Conservation (phyloP, 2,329 filamentous ascomycete genomes). For the Chrysoporthe deuterocubensis region DNA sequence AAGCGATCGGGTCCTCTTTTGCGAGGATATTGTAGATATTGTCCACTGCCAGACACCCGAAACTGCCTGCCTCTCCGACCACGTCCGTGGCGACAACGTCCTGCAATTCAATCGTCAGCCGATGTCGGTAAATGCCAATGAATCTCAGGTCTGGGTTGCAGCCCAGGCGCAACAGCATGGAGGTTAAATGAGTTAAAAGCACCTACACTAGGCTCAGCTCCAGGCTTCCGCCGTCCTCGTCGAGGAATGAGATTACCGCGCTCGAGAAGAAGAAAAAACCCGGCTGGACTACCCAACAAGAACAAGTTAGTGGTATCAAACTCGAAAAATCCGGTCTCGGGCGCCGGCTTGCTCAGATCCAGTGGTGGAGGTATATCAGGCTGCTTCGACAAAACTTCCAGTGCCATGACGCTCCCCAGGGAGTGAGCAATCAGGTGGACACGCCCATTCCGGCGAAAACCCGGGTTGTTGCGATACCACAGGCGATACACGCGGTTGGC, state of each 20-base stretch:
- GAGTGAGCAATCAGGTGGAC: slow-evolving; percentile 95
- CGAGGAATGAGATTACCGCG: slow-evolving; percentile 73
- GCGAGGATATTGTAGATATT: slow-evolving; percentile 94
- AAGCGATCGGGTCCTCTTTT: slow-evolving; percentile 77
- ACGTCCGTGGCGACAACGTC: slow-evolving; percentile 63
- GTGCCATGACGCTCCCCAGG: slow-evolving; percentile 89
- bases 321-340: slow-evolving; percentile 71
- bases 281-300: slow-evolving; percentile 85
- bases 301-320: slow-evolving; percentile 93
- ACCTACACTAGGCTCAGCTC: slow-evolving; percentile 60
- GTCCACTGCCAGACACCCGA: slow-evolving; percentile 91
- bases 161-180: not conserved
- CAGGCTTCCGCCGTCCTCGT: slow-evolving; percentile 74
- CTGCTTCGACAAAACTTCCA: slow-evolving; percentile 89
- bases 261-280: slow-evolving; percentile 90
- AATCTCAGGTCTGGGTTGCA: not conserved
- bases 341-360: slow-evolving; percentile 45
- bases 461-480: slow-evolving; percentile 93
- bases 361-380: slow-evolving; percentile 70
- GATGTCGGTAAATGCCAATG: no score
- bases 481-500: slow-evolving; percentile 94
- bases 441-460: slow-evolving; percentile 77
- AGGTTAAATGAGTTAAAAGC: not conserved
- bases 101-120: slow-evolving; percentile 3
- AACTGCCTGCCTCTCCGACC: slow-evolving; percentile 77